These are phyloP conservation scores for Dunaliella sp. DNA, from an alignment of 139 green algal species.

Conservation along the genomic window DNA sequence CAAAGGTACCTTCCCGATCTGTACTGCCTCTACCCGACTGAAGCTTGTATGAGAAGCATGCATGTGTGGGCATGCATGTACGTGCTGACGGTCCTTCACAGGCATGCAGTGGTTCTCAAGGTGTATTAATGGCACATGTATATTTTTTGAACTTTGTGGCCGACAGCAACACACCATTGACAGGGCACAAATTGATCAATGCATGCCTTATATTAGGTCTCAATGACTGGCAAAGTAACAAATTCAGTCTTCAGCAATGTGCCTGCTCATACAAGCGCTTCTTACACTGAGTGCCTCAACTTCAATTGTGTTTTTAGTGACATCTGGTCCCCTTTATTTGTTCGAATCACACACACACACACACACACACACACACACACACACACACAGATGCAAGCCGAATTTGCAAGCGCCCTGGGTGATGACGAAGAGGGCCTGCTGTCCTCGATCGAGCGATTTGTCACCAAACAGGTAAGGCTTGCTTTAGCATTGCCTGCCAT, in stretches of 20 bases:
- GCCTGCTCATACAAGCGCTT: not conserved
- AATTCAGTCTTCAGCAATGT: not conserved
- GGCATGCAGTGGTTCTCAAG: not conserved
- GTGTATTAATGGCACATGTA: not conserved
- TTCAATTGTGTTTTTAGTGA: not conserved
- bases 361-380: not conserved
- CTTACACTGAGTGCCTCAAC: not conserved
- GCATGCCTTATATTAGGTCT: not conserved
- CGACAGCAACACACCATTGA: not conserved
- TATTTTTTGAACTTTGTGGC: not conserved
- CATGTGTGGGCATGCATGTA: not conserved
- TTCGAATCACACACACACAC: not conserved
- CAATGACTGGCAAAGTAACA: not conserved
- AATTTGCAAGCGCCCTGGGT: slow-evolving; percentile 62
- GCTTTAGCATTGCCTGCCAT: too few species aligned
- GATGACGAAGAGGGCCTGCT: slow-evolving; percentile 61
- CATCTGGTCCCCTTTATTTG: not conserved
- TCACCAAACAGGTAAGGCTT: slow-evolving; percentile 73
- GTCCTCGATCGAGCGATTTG: slow-evolving; percentile 65
- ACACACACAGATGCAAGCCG: slow-evolving; percentile 65
- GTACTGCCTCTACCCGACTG: too few species aligned
- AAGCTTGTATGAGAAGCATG: too few species aligned
- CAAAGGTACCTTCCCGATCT: too few species aligned
- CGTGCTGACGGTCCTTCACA: not conserved
- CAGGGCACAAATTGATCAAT: not conserved